Base-by-base conservation (phyloP, 2,329 filamentous ascomycete genomes). In the Elsinoe fawcettii region DNA sequence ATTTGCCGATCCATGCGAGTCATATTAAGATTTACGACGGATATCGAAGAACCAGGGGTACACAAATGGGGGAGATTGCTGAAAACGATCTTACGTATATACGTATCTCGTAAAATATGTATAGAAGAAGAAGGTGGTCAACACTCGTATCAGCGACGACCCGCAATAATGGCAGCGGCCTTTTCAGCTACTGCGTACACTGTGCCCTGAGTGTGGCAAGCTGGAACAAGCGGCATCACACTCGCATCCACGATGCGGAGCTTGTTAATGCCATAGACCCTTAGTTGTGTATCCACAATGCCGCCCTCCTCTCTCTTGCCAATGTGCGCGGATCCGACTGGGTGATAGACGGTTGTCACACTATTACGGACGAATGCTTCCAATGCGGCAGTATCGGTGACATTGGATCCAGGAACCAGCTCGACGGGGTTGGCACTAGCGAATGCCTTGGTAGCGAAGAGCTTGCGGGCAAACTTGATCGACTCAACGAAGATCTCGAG, bases 251-350 rank as follows among this genome's bases (percentile, higher is more conserved):
- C 74, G 20, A 77, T 69, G 27, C 75, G 69, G 46, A 77, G 61
- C 55, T 75, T 75, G 39, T 63, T 63, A 18, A 71, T 73, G 2
- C 75, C 75, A 58, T 76, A 75, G 0, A 78, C 75, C 44, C 66
- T 63, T 3, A 77, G 64, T 16, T 68, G 63, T 7, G 73, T 61
- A 57, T 77, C 73, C 0, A 80, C 77, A 11, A 80, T 78, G 1
- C 77, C 78, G 0, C 77, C 78, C 2, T 75, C 68, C 27, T 72
- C 72, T 25, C 67, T 63, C 2, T 75, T 75, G 55, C 75, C 67
- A 77, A 80, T 80, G 7, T 75, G 73, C 39, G 73, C 73, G n/a
- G 75, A 80, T 11, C 80, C 77, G 1, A 71, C 67, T 0, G 76
- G 73, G 64, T 82, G 79, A 62, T 76, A 80, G 51, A 74, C 75